Percentiles rank a stretch among this genome's conserved stretches.
These are phyloP conservation scores for Wickerhamiella sorbophila DNA, from an alignment of 805 yeast species.

Conservation along the genomic window DNA sequence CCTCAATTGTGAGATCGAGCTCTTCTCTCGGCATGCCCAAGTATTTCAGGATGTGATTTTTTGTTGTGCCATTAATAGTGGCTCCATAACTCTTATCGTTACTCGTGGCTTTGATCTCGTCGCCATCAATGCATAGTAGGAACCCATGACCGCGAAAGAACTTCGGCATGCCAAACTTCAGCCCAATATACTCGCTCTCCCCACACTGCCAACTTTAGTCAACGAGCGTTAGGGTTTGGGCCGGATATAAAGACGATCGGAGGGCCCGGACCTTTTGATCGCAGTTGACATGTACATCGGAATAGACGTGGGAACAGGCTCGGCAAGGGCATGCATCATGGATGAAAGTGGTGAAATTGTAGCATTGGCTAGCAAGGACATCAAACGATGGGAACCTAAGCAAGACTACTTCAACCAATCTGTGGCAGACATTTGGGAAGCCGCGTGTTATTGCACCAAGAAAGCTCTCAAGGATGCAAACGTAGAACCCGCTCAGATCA, in stretches of 20 bases:
- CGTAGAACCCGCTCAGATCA: constrained; percentile 49
- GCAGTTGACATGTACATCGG: constrained; percentile 40
- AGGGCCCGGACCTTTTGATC: no score
- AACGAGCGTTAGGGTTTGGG: no score
- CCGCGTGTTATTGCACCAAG: constrained; percentile 68
- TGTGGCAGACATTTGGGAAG: constrained; percentile 78
- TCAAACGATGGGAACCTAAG: constrained; percentile 39
- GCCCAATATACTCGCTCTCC: no score
- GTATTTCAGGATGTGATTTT: neutral
- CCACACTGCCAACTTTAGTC: no score
- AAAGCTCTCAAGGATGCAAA: constrained; percentile 61
- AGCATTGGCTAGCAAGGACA: constrained; percentile 58
- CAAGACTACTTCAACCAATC: constrained; percentile 58
- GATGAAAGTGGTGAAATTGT: constrained; percentile 71
- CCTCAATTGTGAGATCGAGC: neutral
- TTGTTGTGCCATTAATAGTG: neutral
- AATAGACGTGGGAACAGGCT: constrained; percentile 95
- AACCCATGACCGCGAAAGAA: neutral
- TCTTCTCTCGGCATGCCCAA: neutral
- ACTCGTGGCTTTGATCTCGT: neutral
- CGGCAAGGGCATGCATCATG: constrained; percentile 87
- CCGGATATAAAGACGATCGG: no score
- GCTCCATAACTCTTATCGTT: neutral
- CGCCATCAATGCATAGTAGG: neutral
- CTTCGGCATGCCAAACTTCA: no score